Conservation (phyloP, 768 basidiomycete species). For the Chiua virens region DNA sequence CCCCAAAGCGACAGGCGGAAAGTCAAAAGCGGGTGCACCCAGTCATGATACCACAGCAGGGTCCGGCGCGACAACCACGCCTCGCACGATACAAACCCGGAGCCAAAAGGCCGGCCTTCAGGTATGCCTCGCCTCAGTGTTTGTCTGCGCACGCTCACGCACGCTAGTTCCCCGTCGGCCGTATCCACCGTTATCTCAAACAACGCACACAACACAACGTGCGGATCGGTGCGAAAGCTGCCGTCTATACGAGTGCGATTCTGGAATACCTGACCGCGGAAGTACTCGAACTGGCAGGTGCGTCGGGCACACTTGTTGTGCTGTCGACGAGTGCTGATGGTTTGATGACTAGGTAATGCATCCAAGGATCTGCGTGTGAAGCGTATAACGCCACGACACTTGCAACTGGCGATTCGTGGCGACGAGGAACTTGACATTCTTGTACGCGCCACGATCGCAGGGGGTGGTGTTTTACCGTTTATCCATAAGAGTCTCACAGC, state of each 20-base stretch:
- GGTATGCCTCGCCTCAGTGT: conserved; percentile 41
- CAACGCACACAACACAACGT: conserved; percentile 91
- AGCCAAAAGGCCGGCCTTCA: conserved; percentile 88
- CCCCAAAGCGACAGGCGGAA: conserved; percentile 59
- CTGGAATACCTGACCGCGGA: conserved; percentile 96
- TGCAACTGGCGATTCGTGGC: conserved; percentile 94
- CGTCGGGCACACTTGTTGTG: conserved; percentile 20
- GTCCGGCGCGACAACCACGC: conserved; percentile 33
- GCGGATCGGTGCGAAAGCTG: conserved; percentile 95
- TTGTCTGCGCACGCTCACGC: neutral
- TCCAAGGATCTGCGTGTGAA: conserved; percentile 97
- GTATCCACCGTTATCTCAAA: conserved; percentile 96
- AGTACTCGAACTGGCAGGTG: conserved; percentile 93
- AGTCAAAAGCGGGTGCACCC: conserved; percentile 51
- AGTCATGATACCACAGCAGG: conserved; percentile 19
- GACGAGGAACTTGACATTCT: conserved; percentile 97
- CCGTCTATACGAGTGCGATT: conserved; percentile 95
- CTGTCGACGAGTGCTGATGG: neutral
- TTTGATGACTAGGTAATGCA: conserved; percentile 69
- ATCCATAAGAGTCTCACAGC: conserved; percentile 81
- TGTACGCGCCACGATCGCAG: conserved; percentile 91
- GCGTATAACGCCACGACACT: conserved; percentile 93
- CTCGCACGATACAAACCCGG: conserved; percentile 55
- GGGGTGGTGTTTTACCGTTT: conserved; percentile 85
- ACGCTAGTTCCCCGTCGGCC: conserved; percentile 87